Evolutionary conservation across 169 alveolate genomes (phyloP).

Genomic region (Condylostoma magnum): DNA sequence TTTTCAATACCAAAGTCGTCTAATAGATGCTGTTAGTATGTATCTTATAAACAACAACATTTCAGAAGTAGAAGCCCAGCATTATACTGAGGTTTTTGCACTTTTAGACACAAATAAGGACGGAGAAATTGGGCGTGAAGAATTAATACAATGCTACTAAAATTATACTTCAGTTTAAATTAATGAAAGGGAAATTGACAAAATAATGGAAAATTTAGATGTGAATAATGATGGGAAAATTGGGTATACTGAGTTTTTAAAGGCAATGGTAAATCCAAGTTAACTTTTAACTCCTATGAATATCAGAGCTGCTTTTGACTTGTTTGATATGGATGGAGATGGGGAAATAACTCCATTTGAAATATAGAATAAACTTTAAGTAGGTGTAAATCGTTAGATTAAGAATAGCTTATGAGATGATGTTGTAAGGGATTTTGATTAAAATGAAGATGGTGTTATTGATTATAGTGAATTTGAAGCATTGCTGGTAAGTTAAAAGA

Average conservation of each 20-base stretch:
- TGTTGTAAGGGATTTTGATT: slow-evolving; percentile 73
- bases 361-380: slow-evolving; percentile 53
- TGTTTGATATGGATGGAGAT: slow-evolving; percentile 90
- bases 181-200: slow-evolving; percentile 27
- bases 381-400: slow-evolving; percentile 61
- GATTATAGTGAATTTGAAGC: slow-evolving; percentile 46
- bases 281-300: slow-evolving; percentile 81
- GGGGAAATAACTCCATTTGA: slow-evolving; percentile 87
- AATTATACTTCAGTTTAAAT: slow-evolving; percentile 2
- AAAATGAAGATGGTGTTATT: slow-evolving; percentile 65
- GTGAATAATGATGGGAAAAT: slow-evolving; percentile 32
- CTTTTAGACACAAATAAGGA: slow-evolving; percentile 40
- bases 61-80: no score
- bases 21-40: no score
- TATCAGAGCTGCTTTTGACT: slow-evolving; percentile 89
- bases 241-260: slow-evolving; percentile 93
- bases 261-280: slow-evolving; percentile 89
- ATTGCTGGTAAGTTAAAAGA: no score
- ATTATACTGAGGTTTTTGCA: slow-evolving; percentile 31
- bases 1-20: no score
- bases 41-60: no score
- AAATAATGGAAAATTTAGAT: slow-evolving; percentile 28
- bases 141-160: slow-evolving; percentile 32
- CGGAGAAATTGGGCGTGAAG: slow-evolving; percentile 39
- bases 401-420: slow-evolving; percentile 60